A percentile compares a stretch with the other conserved stretches of the same genome.
These are phyloP conservation scores for Saccharomycopsis fibuligera DNA, from an alignment of 805 yeast genomes.

Conservation along the genomic window DNA sequence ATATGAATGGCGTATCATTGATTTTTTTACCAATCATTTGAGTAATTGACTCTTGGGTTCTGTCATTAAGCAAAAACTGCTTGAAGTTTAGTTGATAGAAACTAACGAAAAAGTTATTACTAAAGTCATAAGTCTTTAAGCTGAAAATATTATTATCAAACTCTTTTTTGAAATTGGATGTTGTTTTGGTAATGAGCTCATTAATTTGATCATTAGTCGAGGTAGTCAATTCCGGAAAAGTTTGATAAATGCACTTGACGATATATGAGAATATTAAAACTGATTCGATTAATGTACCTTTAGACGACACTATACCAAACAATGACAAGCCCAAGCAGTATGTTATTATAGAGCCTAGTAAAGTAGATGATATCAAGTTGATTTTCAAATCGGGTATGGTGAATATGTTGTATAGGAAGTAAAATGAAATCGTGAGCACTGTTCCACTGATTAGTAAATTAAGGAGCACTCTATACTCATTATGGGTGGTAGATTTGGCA, in stretches of 20 bases:
- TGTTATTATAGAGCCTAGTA: conserved; percentile 81
- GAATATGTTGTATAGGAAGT: conserved; percentile 78
- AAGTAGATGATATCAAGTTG: conserved; percentile 67
- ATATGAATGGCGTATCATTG: neutral
- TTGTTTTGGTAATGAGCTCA: conserved; percentile 32
- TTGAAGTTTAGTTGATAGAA: conserved; percentile 26
- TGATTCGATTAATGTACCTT: conserved; percentile 87
- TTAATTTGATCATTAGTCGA: conserved; percentile 39
- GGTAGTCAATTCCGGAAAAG: conserved; percentile 80
- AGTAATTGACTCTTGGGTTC: conserved; percentile 2
- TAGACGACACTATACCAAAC: conserved; percentile 76
- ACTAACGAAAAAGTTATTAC: conserved; percentile 19
- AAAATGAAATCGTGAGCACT: conserved; percentile 67
- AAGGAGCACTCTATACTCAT: conserved; percentile 71
- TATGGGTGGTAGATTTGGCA: conserved; percentile 29
- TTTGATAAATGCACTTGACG: conserved; percentile 87
- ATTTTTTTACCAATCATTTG: neutral
- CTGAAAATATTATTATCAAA: conserved; percentile 28
- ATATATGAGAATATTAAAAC: conserved; percentile 83
- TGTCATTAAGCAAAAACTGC: conserved; percentile 6
- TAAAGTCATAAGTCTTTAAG: conserved; percentile 11
- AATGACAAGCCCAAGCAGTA: conserved; percentile 66
- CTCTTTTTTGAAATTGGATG: conserved; percentile 29
- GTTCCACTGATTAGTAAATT: conserved; percentile 68
- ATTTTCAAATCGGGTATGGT: conserved; percentile 61